Evolutionary conservation across 1,284 basidiomycete genomes (phyloP).

Genomic region (Ustilago tritici): DNA sequence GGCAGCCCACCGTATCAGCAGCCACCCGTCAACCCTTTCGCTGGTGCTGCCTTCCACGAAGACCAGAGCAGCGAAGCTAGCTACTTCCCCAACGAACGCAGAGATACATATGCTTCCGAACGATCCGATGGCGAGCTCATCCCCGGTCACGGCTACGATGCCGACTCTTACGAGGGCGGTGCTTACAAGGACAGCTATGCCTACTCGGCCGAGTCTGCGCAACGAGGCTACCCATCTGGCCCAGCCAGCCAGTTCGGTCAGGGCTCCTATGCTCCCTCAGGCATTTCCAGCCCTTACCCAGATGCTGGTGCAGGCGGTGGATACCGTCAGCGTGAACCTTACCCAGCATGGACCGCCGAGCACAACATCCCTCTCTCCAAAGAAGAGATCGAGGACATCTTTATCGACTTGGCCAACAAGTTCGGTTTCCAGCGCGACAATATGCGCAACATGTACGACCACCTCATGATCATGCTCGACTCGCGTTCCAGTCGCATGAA

Average conservation of each 20-base stretch:
- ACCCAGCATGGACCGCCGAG: slow-evolving; percentile 92
- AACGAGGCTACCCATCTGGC: slow-evolving; percentile 51
- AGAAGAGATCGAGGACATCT: slow-evolving; percentile 99
- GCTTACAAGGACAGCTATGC: slow-evolving; percentile 57
- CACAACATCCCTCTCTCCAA: slow-evolving; percentile 94
- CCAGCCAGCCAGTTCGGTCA: slow-evolving; percentile 55
- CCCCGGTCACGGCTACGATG: slow-evolving; percentile 61
- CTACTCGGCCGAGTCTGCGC: slow-evolving; percentile 54
- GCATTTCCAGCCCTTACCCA: slow-evolving; percentile 60
- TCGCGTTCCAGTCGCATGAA: slow-evolving; percentile 80
- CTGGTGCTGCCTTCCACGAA: slow-evolving; percentile 58
- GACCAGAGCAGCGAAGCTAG: slow-evolving; percentile 58
- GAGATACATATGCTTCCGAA: slow-evolving; percentile 63
- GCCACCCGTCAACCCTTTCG: slow-evolving; percentile 55
- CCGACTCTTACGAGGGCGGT: slow-evolving; percentile 62
- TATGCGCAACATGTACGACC: slow-evolving; percentile 84
- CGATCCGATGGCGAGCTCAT: slow-evolving; percentile 64
- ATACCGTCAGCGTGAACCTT: slow-evolving; percentile 75
- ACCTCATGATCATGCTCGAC: slow-evolving; percentile 97
- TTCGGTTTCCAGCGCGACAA: slow-evolving; percentile 94
- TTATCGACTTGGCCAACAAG: slow-evolving; percentile 97
- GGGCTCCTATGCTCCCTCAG: slow-evolving; percentile 59
- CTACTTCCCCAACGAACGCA: slow-evolving; percentile 59
- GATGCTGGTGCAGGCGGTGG: slow-evolving; percentile 54
- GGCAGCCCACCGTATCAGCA: slow-evolving; percentile 48